Evolutionary conservation across 2,329 filamentous ascomycete species (phyloP).

Genomic region (Dendryphion nanum): DNA sequence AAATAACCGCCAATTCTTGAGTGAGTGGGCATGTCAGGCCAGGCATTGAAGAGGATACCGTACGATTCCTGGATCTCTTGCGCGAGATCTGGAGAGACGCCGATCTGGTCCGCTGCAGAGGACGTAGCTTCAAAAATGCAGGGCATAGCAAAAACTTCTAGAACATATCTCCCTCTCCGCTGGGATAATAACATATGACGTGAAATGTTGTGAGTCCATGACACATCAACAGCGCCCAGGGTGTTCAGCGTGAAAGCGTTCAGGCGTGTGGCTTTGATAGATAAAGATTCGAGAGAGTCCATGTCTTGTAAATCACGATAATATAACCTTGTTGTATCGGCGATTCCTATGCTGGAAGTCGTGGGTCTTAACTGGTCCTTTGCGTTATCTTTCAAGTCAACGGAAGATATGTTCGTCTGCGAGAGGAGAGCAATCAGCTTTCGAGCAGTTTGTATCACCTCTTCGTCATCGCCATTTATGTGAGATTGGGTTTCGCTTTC

Average conservation of each 20-base stretch:
- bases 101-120: conserved; percentile 6
- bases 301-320: conserved; percentile 4
- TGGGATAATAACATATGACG: conserved; percentile 17
- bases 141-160: conserved; percentile 17
- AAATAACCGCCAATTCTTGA: conserved; percentile 5
- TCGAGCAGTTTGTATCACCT: conserved; percentile 7
- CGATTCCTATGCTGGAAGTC: background rate
- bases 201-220: conserved; percentile 19
- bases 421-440: conserved; percentile 9
- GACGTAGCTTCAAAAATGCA: conserved; percentile 13
- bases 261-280: conserved; percentile 12
- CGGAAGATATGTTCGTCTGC: background rate
- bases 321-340: background rate
- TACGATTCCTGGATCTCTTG: conserved; percentile 21
- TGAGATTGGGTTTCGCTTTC: background rate
- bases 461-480: conserved; percentile 2
- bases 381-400: too few relatives aligned
- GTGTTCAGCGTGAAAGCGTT: conserved; percentile 18
- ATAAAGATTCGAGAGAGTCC: conserved; percentile 14
- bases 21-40: conserved; percentile 7
- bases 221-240: conserved; percentile 15
- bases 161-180: conserved; percentile 7
- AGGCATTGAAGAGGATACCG: conserved; percentile 18
- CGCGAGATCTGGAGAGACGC: conserved; percentile 10
- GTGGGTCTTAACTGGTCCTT: too few relatives aligned